Evolutionary conservation across 768 basidiomycete genomes (phyloP).

Genomic region (Phylloporus scabripes): DNA sequence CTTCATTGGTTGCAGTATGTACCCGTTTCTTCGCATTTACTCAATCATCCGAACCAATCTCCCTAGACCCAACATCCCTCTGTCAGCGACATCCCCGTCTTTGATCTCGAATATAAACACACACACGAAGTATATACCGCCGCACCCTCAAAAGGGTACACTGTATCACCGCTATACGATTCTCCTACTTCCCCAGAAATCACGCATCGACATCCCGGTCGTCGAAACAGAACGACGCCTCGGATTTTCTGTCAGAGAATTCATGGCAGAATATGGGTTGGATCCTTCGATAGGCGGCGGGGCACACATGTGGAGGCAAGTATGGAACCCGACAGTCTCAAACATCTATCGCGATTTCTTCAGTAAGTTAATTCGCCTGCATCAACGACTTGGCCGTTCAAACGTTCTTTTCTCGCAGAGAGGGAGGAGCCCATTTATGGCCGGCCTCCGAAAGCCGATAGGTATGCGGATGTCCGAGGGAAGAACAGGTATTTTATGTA

Average conservation of each 20-base stretch:
- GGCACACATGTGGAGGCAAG: slow-evolving; percentile 77
- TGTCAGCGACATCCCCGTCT: slow-evolving; percentile 52
- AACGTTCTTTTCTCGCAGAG: slow-evolving; percentile 10
- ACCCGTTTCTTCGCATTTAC: background rate
- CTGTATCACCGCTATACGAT: slow-evolving; percentile 86
- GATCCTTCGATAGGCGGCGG: slow-evolving; percentile 58
- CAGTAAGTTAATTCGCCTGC: slow-evolving; percentile 42
- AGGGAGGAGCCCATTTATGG: slow-evolving; percentile 22
- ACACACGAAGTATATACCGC: slow-evolving; percentile 79
- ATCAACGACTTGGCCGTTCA: background rate
- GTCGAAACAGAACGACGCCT: slow-evolving; percentile 44
- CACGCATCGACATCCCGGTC: slow-evolving; percentile 38
- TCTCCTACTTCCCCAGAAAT: slow-evolving; percentile 70
- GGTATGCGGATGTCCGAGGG: slow-evolving; percentile 26
- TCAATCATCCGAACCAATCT: background rate
- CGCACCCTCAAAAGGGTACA: slow-evolving; percentile 86
- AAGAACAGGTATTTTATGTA: slow-evolving; percentile 28
- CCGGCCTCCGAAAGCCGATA: slow-evolving; percentile 26
- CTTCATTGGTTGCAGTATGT: slow-evolving; percentile 84
- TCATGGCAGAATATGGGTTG: slow-evolving; percentile 51
- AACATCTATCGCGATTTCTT: slow-evolving; percentile 62
- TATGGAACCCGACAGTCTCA: slow-evolving; percentile 64
- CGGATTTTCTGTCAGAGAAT: slow-evolving; percentile 63
- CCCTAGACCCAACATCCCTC: slow-evolving; percentile 71
- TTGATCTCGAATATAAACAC: slow-evolving; percentile 39